These are phyloP conservation scores for Candida pseudofarinosa DNA, from an alignment of 805 yeast genomes.

Conservation along the genomic window DNA sequence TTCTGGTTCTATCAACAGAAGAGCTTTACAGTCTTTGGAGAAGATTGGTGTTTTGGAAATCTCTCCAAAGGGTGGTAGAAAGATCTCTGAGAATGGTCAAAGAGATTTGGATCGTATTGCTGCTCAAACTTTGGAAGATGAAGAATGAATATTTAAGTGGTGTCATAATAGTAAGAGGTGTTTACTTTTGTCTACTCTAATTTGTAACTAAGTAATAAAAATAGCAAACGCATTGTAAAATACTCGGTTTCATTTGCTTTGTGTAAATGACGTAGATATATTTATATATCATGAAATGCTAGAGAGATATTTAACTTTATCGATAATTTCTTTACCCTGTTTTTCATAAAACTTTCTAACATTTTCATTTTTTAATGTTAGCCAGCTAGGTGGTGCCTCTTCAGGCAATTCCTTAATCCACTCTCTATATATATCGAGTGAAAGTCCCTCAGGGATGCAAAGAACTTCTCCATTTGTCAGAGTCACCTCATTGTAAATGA, in stretches of 20 bases:
- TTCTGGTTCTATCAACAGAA: conserved; percentile 99
- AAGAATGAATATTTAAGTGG: conserved; percentile 38
- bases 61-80: conserved; percentile 98
- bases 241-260: conserved; percentile 6
- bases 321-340: conserved; percentile 10
- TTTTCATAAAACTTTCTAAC: conserved; percentile 33
- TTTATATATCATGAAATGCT: not conserved
- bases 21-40: conserved; percentile 95
- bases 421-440: conserved; percentile 23
- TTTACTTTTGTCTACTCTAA: conserved; percentile 8
- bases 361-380: conserved; percentile 40
- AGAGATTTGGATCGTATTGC: conserved; percentile 99
- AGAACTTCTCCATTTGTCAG: conserved; percentile 14
- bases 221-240: conserved; percentile 17
- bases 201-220: conserved; percentile 12
- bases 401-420: conserved; percentile 59
- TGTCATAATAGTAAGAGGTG: conserved; percentile 4
- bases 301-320: conserved; percentile 5
- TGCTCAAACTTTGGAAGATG: conserved; percentile 96
- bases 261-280: conserved; percentile 1
- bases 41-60: conserved; percentile 96
- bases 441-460: conserved; percentile 47
- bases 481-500: conserved; percentile 29
- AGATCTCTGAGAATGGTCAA: conserved; percentile 98
- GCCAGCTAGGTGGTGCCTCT: conserved; percentile 50